These are phyloP conservation scores for Tulasnella calospora DNA, from an alignment of 768 basidiomycete genomes.

Conservation along the genomic window DNA sequence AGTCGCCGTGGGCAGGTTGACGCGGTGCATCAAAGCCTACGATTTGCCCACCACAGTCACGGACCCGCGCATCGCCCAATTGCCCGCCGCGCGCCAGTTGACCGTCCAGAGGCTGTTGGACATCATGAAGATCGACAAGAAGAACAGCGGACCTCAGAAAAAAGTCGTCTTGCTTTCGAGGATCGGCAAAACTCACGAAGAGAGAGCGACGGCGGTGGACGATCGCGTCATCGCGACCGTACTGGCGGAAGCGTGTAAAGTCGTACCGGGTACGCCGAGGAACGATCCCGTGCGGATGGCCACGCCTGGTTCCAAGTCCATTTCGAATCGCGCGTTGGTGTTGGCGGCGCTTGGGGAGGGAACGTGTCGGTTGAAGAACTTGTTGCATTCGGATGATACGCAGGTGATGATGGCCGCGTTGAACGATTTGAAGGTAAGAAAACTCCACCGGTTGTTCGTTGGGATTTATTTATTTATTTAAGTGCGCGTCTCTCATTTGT, in stretches of 20 bases:
- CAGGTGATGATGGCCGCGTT: constrained; percentile 99
- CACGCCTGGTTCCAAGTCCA: constrained; percentile 94
- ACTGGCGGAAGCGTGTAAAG: constrained; percentile 71
- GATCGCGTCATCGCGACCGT: constrained; percentile 80
- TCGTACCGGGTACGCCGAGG: constrained; percentile 63
- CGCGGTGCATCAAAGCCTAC: constrained; percentile 82
- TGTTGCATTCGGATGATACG: constrained; percentile 96
- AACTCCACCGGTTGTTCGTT: too few relatives aligned
- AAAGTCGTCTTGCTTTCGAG: constrained; percentile 87
- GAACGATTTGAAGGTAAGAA: constrained; percentile 75
- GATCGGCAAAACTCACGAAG: constrained; percentile 90
- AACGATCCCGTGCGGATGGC: constrained; percentile 60
- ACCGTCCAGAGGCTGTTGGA: constrained; percentile 79
- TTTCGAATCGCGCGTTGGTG: constrained; percentile 90
- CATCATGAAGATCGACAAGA: constrained; percentile 96
- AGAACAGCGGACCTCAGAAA: constrained; percentile 88
- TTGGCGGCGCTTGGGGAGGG: constrained; percentile 88
- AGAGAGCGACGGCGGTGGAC: constrained; percentile 77
- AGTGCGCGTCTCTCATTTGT: too few relatives aligned
- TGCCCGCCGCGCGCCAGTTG: constrained; percentile 66
- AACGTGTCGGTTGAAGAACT: constrained; percentile 79
- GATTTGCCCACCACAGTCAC: constrained; percentile 78
- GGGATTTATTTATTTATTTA: too few relatives aligned
- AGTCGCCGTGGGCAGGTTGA: constrained; percentile 86
- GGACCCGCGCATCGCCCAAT: constrained; percentile 69